phyloP scores from a whole-genome alignment of 306 rosid species.

The Prosopis cineraria region DNA sequence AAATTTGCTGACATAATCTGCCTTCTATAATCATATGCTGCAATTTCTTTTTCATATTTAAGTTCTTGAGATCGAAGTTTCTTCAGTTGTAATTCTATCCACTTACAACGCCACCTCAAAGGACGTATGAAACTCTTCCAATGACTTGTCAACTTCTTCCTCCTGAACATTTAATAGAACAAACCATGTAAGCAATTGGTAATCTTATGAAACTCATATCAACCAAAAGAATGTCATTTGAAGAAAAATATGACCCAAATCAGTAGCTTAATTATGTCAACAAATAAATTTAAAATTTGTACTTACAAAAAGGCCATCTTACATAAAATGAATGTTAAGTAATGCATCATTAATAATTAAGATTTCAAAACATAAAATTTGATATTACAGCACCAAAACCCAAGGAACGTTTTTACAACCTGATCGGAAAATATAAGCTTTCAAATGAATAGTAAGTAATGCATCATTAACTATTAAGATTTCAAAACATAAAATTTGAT shows the following conservation, averaged over 20 bases:
- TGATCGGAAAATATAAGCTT: not conserved
- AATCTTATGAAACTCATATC: not conserved
- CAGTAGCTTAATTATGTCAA: not conserved
- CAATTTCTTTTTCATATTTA: slow-evolving; percentile 65
- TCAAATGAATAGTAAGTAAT: not conserved
- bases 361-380: not conserved
- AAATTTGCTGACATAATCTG: slow-evolving; percentile 40
- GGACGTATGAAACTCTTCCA: slow-evolving; percentile 78
- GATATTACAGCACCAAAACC: not conserved
- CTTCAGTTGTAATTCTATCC: slow-evolving; percentile 69
- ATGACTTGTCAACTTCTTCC: slow-evolving; percentile 61
- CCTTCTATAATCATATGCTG: slow-evolving; percentile 44
- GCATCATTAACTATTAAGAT: not conserved
- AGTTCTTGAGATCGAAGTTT: slow-evolving; percentile 57
- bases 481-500: not conserved
- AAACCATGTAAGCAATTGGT: slow-evolving; percentile 15
- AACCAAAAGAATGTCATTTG: not conserved
- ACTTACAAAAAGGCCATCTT: not conserved
- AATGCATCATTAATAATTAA: not conserved
- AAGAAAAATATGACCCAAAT: not conserved
- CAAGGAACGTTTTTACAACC: not conserved
- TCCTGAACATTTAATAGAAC: slow-evolving; percentile 47
- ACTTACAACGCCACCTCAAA: slow-evolving; percentile 74
- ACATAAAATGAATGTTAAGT: not conserved
- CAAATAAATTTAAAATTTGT: not conserved